These are phyloP conservation scores for Ganoderma lingzhi DNA, from an alignment of 1,284 basidiomycete genomes.

Conservation along the genomic window DNA sequence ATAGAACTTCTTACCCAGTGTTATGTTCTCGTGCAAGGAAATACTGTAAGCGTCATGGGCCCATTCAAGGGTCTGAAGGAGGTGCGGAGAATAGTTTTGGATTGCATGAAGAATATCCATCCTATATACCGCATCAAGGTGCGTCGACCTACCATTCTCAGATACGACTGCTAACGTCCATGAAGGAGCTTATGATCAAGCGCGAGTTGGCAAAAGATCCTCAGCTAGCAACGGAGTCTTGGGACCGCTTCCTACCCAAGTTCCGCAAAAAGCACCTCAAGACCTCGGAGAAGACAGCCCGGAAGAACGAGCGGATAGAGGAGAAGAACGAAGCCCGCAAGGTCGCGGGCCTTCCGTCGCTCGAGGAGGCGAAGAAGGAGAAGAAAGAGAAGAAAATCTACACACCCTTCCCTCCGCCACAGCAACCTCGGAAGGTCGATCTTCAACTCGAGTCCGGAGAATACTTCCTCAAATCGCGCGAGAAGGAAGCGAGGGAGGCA, in stretches of 20 bases:
- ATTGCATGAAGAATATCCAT: constrained; percentile 99
- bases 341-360: constrained; percentile 63
- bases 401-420: constrained; percentile 98
- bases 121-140: constrained; percentile 99
- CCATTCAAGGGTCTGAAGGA: constrained; percentile 96
- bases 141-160: constrained; percentile 24
- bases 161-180: background rate
- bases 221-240: constrained; percentile 92
- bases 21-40: constrained; percentile 98
- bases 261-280: constrained; percentile 95
- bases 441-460: constrained; percentile 96
- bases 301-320: constrained; percentile 77
- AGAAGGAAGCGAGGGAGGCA: constrained; percentile 76
- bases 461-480: constrained; percentile 93
- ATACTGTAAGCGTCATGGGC: constrained; percentile 98
- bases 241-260: constrained; percentile 98
- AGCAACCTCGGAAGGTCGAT: constrained; percentile 95
- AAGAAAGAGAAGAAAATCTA: constrained; percentile 78
- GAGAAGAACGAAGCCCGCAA: constrained; percentile 66
- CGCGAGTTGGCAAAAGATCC: constrained; percentile 98
- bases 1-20: constrained; percentile 97
- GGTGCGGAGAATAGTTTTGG: constrained; percentile 92
- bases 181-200: constrained; percentile 97
- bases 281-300: constrained; percentile 90
- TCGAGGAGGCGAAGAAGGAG: constrained; percentile 46